Conservation (phyloP, 352 stramenopile species). For the Pythium vanterpoolii region DNA sequence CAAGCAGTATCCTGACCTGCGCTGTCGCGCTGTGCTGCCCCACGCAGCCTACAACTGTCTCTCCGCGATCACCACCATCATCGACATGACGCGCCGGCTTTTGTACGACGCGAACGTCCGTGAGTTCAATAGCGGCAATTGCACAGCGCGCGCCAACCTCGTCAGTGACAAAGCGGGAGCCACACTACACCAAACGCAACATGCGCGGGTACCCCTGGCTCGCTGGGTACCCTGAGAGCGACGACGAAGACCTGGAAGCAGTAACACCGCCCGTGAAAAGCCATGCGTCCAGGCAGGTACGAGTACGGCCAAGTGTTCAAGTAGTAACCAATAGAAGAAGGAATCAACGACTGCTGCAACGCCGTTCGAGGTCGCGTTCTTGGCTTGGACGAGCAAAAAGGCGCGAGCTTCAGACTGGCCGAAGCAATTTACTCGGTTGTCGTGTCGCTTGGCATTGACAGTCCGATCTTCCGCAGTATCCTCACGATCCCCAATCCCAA, state of each 20-base stretch:
- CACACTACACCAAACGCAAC: background rate
- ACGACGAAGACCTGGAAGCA: background rate
- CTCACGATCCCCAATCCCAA: background rate
- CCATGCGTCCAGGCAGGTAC: background rate
- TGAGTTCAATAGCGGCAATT: background rate
- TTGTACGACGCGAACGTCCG: background rate
- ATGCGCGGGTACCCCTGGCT: background rate
- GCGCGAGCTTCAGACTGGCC: background rate
- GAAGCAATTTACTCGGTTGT: background rate
- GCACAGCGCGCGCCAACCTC: background rate
- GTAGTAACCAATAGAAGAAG: background rate
- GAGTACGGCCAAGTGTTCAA: background rate
- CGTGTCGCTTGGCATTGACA: background rate
- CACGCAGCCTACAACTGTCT: background rate
- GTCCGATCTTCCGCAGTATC: background rate
- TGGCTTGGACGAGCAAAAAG: background rate
- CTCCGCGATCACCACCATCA: background rate
- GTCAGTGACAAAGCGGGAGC: background rate
- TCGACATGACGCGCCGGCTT: conserved; percentile 1
- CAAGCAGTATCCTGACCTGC: conserved; percentile 1
- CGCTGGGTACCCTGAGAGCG: background rate
- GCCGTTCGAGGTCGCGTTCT: background rate
- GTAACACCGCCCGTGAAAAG: background rate
- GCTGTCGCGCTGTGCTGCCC: background rate
- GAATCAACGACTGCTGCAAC: background rate